These are phyloP conservation scores for Golubevia pallescens DNA, from an alignment of 1,284 basidiomycete genomes.

Conservation along the genomic window DNA sequence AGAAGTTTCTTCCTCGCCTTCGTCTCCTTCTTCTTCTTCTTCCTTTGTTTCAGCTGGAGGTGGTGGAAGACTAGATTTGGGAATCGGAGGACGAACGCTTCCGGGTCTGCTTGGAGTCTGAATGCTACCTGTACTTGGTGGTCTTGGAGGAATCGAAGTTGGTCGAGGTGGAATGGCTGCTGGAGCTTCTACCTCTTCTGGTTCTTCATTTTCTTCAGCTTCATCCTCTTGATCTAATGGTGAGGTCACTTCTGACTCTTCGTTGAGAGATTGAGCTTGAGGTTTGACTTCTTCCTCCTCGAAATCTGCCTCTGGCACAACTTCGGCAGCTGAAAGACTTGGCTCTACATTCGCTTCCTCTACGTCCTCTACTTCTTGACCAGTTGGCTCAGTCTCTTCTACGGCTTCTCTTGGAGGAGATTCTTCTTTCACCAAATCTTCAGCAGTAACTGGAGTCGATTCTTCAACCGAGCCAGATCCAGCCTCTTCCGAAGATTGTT, in stretches of 20 bases:
- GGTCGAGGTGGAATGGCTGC: neutral
- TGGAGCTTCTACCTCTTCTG: neutral
- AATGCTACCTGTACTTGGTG: slow-evolving; percentile 18
- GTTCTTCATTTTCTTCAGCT: neutral
- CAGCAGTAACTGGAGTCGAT: neutral
- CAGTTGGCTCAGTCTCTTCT: slow-evolving; percentile 1
- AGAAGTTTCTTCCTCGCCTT: slow-evolving; percentile 1
- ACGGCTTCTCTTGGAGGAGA: neutral
- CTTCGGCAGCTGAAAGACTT: neutral
- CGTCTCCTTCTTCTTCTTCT: neutral
- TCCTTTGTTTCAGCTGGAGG: slow-evolving; percentile 14
- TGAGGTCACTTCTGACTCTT: neutral
- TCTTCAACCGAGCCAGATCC: neutral
- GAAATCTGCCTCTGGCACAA: neutral
- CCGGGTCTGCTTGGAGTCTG: slow-evolving; percentile 24
- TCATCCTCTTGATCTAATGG: neutral
- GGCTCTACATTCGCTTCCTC: too few relatives aligned
- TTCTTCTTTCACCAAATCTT: neutral
- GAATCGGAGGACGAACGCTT: slow-evolving; percentile 39
- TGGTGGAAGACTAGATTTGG: slow-evolving; percentile 23
- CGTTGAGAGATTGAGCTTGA: too few relatives aligned
- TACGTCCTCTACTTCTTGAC: neutral
- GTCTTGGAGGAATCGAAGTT: slow-evolving; percentile 1
- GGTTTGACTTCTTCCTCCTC: too few relatives aligned
- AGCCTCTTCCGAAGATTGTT: neutral